phyloP scores from a whole-genome alignment of 2,329 filamentous ascomycete species.

The Huntiella savannae region DNA sequence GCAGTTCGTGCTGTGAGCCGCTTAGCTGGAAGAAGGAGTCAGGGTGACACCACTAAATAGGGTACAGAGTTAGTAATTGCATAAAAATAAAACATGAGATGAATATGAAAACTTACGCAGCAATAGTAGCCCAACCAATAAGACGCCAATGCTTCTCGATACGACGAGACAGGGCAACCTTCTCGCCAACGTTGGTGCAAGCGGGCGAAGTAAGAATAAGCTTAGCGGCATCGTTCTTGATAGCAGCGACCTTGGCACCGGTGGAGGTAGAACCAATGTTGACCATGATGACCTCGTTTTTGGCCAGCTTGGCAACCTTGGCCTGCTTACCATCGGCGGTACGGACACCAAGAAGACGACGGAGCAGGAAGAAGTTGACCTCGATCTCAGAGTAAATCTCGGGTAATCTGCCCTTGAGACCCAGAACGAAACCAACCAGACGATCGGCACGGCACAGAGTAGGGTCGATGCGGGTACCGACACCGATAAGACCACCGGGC shows the following conservation, averaged over 20 bases:
- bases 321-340: conserved; percentile 97
- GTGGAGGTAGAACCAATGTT: conserved; percentile 97
- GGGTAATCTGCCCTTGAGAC: conserved; percentile 79
- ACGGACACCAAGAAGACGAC: conserved; percentile 85
- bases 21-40: conserved; percentile 30
- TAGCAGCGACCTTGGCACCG: conserved; percentile 89
- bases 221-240: conserved; percentile 95
- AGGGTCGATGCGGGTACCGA: conserved; percentile 91
- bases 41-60: conserved; percentile 31
- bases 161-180: conserved; percentile 87
- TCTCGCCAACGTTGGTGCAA: conserved; percentile 93
- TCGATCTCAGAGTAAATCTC: conserved; percentile 97
- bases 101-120: conserved; percentile 30
- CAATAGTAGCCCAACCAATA: conserved; percentile 77
- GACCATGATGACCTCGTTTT: conserved; percentile 99
- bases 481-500: conserved; percentile 92
- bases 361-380: conserved; percentile 97
- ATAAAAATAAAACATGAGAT: background rate
- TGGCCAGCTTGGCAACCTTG: conserved; percentile 93
- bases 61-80: conserved; percentile 13
- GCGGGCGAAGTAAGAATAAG: conserved; percentile 81
- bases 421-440: conserved; percentile 93
- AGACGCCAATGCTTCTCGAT: conserved; percentile 99
- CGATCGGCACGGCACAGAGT: conserved; percentile 97
- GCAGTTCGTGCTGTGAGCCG: conserved; percentile 4